Evolutionary conservation across 2,329 filamentous ascomycete genomes (phyloP), one percentile per base, ranked within the genome.

Genomic region (Fusarium protoensiforme): DNA sequence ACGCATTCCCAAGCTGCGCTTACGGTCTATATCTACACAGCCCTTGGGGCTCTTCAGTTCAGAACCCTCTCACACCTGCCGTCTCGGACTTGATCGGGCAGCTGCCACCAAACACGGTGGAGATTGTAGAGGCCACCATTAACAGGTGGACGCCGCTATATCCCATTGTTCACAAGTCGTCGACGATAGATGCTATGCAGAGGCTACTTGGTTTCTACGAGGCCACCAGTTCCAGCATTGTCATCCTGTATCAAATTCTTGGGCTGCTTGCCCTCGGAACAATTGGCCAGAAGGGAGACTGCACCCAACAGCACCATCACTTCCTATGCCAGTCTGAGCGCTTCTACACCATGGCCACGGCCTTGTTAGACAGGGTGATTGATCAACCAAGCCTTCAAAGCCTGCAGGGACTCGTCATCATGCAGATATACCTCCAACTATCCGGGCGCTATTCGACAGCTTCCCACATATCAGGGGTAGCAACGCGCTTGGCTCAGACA

Each of bases 351-450:
- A 69, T 75, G 41, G 41, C 74, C 2, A 43, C 76, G 1, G 51
- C 56, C 6, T 38, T 78, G 3, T 24, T 73, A 2, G 73, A 74
- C 39, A 58, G 36, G n/a, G 61, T 77, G 0, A 61, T 77, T 4
- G 62, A 67, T 5, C 57, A 66, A 4, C 69, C 77, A 20, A 73
- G 69, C 6, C 36, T 78, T 8, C 61, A 67, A 38, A 75, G 71
- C 13, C 60, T 78, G 0, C 75, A 78, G 22, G 73, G 74, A 3
- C 56, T 78, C 3, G 73, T 72, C 16, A 73, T 78, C 8, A 62
- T 69, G 7, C 74, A 78, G 31, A 66, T 78, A 5, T 78, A 78
- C 18, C 67, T 78, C 5, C 77, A 77, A 16, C 18, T 78, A 4
- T 73, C 76, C 18, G 74, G 35, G 43, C 68, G 77, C 3, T 75